Base-by-base conservation (phyloP, 106 monocot species). In the Cymbidium sinense region DNA sequence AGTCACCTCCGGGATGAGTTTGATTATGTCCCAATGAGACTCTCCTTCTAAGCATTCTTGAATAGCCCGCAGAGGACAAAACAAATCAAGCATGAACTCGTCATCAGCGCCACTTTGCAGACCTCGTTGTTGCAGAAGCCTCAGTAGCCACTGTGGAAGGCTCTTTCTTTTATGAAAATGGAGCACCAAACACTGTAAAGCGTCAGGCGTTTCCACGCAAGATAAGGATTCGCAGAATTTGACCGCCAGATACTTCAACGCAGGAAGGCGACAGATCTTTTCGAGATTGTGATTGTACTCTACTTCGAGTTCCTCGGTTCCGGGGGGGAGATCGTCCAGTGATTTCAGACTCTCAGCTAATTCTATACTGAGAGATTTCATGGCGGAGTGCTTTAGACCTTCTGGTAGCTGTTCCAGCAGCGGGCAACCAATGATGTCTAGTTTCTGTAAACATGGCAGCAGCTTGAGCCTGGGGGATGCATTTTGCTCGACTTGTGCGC, bases 21-120 rank as follows among this genome's bases (percentile, higher is more conserved):
- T 50, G n/a, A 88, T 82, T 19, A 76, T 37, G 15, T 71, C 34
- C 85, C 88, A 88, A 70, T 85, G 70, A 1, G 79, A 62, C 15
- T 82, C 82, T 50, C 77, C 74, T 20, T 74, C 30, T 7, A 78
- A 15, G 43, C 88, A 88, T 52, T 73, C 76, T 25, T 43, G 21
- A n/a, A 88, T 77, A 27, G 75, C 33, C 21, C 50, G 25, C 21
- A 11, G 25, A 13, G 31, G 27, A 74, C 85, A 35, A 28, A 9
- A 4, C 55, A 82, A 58, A 7, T 82, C 37, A 39, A 82, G 39
- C 33, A 76, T 51, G 17, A 31, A 41, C 41, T 78, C 31, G 55
- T 79, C 19, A 70, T 70, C 34, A 0, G 4, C 17, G 5, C 19
- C 34, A 13, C 5, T 20, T 33, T 9, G 70, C 3, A 9, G 8